A percentile compares a stretch with the other conserved stretches of the same genome.
phyloP scores from a whole-genome alignment of 2,329 filamentous ascomycete genomes.

The Tolypocladium nubicola region DNA sequence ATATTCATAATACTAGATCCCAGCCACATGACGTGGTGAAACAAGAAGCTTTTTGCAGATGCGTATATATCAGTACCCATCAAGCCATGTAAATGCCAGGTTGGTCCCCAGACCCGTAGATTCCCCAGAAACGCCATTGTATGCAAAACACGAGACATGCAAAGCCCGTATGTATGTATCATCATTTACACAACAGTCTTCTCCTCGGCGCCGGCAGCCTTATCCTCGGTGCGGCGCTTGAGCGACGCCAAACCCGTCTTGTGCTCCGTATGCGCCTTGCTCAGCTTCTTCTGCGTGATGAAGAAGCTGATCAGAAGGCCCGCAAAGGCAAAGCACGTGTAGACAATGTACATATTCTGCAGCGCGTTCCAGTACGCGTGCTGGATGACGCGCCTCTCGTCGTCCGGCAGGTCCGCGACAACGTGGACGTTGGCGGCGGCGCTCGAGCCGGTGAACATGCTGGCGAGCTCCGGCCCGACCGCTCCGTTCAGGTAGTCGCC shows the following conservation, averaged over 20 bases:
- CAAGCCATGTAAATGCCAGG: no score
- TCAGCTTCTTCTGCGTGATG: constrained; percentile 38
- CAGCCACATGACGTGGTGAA: no score
- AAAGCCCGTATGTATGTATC: no score
- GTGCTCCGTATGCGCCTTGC: constrained; percentile 44
- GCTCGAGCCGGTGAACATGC: constrained; percentile 43
- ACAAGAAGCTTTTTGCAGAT: no score
- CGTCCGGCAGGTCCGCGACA: constrained; percentile 38
- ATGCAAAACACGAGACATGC: no score
- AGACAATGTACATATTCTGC: constrained; percentile 48
- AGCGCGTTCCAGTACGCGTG: constrained; percentile 38
- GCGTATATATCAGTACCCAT: no score
- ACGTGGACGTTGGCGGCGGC: constrained; percentile 50
- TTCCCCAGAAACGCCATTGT: no score
- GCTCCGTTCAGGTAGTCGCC: constrained; percentile 33
- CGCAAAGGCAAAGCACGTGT: constrained; percentile 35
- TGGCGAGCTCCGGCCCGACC: constrained; percentile 39
- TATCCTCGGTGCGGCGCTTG: constrained; percentile 17
- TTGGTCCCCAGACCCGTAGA: no score
- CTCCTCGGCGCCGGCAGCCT: constrained; percentile 1
- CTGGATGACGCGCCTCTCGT: constrained; percentile 30
- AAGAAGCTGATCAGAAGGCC: constrained; percentile 37
- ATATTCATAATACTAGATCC: no score
- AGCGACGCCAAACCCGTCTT: constrained; percentile 44
- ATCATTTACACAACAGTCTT: constrained; percentile 1